Conservation (phyloP, 2,329 filamentous ascomycete genomes). For the Leptosphaerulina australis region DNA sequence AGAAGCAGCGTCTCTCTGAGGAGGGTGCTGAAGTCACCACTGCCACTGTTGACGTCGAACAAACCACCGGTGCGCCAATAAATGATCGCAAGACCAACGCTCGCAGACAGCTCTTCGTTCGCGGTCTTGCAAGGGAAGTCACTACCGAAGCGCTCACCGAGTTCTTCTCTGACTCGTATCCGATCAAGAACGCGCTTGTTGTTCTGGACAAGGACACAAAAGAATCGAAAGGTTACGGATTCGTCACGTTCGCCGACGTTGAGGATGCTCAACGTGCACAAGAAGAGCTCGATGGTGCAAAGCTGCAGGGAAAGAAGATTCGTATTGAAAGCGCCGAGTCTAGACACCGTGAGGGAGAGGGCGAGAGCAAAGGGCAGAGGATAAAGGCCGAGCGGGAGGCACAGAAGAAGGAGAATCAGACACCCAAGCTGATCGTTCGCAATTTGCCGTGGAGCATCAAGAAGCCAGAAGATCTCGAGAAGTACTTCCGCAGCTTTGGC, state of each 20-base stretch:
- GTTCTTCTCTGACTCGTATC: constrained; percentile 92
- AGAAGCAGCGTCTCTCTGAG: constrained; percentile 50
- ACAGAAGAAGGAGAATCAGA: constrained; percentile 66
- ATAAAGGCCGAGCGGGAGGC: constrained; percentile 72
- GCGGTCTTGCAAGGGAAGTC: constrained; percentile 76
- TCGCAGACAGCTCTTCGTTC: constrained; percentile 76
- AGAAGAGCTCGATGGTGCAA: constrained; percentile 77
- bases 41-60: constrained; percentile 32
- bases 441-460: constrained; percentile 98
- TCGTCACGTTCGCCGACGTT: constrained; percentile 93
- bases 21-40: constrained; percentile 45
- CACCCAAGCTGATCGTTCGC: constrained; percentile 85
- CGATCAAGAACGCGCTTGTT: constrained; percentile 94
- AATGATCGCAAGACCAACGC: constrained; percentile 37
- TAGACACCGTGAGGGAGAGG: constrained; percentile 68
- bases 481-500: constrained; percentile 84
- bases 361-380: constrained; percentile 50
- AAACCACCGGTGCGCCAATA: constrained; percentile 19
- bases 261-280: constrained; percentile 86
- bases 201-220: constrained; percentile 87
- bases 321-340: constrained; percentile 87
- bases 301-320: constrained; percentile 80
- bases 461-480: constrained; percentile 76
- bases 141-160: constrained; percentile 84
- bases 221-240: constrained; percentile 88